phyloP scores from a whole-genome alignment of 371 early-diverging fungal species.

The Mortierella sp. region DNA sequence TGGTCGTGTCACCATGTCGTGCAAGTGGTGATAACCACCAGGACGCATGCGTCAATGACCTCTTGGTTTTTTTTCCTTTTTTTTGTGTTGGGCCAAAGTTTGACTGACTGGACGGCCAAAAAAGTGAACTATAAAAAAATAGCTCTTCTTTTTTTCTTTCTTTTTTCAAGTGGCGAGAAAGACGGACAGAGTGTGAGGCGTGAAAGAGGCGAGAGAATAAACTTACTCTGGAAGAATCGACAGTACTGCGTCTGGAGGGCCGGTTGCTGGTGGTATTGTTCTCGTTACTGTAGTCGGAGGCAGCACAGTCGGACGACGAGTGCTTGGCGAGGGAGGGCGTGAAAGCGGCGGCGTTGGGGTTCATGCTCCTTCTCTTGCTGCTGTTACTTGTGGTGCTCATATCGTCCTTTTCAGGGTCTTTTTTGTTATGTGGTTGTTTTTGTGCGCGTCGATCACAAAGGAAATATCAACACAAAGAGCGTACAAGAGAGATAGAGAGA shows the following conservation, averaged over 20 bases:
- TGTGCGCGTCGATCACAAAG: background rate
- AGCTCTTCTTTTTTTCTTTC: conserved; percentile 5
- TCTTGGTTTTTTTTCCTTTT: background rate
- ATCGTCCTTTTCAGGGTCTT: conserved; percentile 22
- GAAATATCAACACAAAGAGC: background rate
- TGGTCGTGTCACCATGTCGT: background rate
- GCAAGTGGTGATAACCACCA: background rate
- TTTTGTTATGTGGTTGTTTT: background rate
- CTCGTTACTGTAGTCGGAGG: conserved; percentile 34
- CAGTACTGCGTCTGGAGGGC: conserved; percentile 45
- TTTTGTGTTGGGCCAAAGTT: background rate
- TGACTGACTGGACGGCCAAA: background rate
- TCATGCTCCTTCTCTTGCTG: conserved; percentile 49
- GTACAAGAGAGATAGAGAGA: background rate
- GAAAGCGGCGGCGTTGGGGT: conserved; percentile 46
- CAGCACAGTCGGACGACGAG: conserved; percentile 29
- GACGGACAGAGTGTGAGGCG: background rate
- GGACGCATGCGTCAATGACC: conserved; percentile 2
- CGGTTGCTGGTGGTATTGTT: conserved; percentile 22
- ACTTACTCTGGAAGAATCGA: conserved; percentile 45
- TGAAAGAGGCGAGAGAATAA: background rate
- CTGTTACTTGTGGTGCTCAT: conserved; percentile 33
- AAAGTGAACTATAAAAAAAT: conserved; percentile 7
- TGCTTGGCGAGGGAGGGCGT: conserved; percentile 45
- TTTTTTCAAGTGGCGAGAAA: background rate